Base-by-base conservation (phyloP, 495 filamentous ascomycete genomes). In the Oidiodendron maius region DNA sequence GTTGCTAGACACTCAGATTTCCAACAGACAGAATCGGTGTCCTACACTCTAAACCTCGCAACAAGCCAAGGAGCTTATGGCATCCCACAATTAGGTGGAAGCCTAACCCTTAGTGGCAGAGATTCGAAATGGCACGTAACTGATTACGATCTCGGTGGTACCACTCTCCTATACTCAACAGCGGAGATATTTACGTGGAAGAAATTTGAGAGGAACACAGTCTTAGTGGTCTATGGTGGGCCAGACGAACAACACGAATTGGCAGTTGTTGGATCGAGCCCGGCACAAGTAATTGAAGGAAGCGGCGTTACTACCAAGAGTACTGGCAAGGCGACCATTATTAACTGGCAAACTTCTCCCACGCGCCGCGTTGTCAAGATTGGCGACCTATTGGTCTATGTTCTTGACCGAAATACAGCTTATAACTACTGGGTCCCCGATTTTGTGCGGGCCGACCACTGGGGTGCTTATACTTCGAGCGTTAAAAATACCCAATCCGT, bases 171-270 rank as follows among this genome's bases (percentile, higher is more conserved):
- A 3, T 91, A 90, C 65, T 89, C 83, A 0, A 83, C 86, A 4
- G 83, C 80, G 0, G 86, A 93, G 48, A 72, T 89, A 22, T 87
- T 87, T 46, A 87, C 83, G 1, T 83, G 79, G 80, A 78, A 83
- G 61, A 69, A 73, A 39, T 76, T 78, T 52, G 72, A 67, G n/a
- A 57, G 71, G 6, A 73, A 71, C 51, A 85, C 78, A 21, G 66
- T 85, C 1, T 64, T 89, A 3, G 65, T 90, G 16, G 53, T 93
- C 11, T 91, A 87, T 52, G 86, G 85, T 15, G 84, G 77, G 5
- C 61, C 75, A n/a, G 72, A 70, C 3, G 87, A 91, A 57, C 72
- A 71, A 3, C 84, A 91, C 54, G 87, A 90, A 59, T 60, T 87
- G 38, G 75, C 79, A 11, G 65, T 87, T 32, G 56, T 68, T 24